Evolutionary conservation across 352 stramenopile genomes (phyloP), one percentile per base, ranked within the genome.

Genomic region (Peronospora tabacina): DNA sequence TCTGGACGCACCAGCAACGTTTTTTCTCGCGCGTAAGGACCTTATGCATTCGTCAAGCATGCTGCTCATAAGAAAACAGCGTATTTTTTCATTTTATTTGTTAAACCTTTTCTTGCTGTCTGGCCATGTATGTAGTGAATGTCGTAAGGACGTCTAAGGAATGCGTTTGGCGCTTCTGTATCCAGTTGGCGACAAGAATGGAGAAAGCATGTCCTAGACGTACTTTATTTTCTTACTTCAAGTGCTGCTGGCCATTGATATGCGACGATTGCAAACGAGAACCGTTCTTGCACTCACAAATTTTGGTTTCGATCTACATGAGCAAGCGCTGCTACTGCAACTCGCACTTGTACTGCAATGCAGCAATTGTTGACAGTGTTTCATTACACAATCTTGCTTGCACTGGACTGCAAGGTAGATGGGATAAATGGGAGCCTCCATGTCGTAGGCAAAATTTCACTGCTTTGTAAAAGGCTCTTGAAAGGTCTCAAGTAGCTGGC

Each of bases 401-500:
- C 11, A 36, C 11, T 36, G 11, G 28, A 36, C 13, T 15, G 15
- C n/a, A 26, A 26, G 4, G 22, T 26, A 26, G 5, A 26, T 26
- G 11, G 28, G 12, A 32, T 32, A 32, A 12, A 32, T 12, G 28
- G 11, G 28, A 32, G 22, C 28, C 5, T 32, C 3, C 26, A 29
- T 49, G 32, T 55, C 12, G 22, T 7, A 11, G 6, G 19, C 6
- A 20, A 44, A 26, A 22, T 19, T 24, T 64, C 44, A 87, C 29
- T 78, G 70, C 48, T 89, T 89, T 7, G 50, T 80, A 44, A 98
- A 97, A 1, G 92, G 93, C 60, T 94, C 82, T 41, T 97, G 82
- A 36, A 98, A 96, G 10, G 91, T 95, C 55, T 97, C 87, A 29
- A 95, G 82, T 46, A 98, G 61, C 40, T 94, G 70, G 30, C 80